Evolutionary conservation across 2,329 filamentous ascomycete genomes (phyloP), one percentile per base, ranked within the genome.

Genomic region (Phaeomoniella chlamydospora): DNA sequence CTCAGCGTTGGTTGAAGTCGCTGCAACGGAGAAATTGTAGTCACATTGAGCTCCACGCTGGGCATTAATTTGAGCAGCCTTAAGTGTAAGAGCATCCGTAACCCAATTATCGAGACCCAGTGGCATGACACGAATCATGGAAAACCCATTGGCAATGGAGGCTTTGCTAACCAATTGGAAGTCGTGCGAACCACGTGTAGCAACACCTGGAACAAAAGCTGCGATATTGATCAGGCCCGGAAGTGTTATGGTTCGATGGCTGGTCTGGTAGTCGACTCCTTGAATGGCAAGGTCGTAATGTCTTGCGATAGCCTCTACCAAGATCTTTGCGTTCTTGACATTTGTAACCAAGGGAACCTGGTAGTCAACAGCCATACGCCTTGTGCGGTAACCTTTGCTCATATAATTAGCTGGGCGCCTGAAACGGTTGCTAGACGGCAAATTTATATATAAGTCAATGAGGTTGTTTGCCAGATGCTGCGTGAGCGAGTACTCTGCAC

Each of bases 391-490:
- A 41, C 90, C 90, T 65, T 90, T 90, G 61, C 83, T 92, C 80
- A 98, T 92, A 64, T 96, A 98, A 67, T 86, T 98, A 50, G 90
- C 90, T 18, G 90, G 90, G 46, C 90, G 78, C 49, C 90, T 77
- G 70, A 92, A 98, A 58, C 87, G 83, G 68, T 98, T 98, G 73
- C 75, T 94, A 10, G 90, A 96, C n/a, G 90, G 90, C 60, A 98
- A 62, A 61, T 98, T 98, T 76, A 98, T 94, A 67, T 98, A 98
- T 41, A 98, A 66, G 57, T 96, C 88, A 50, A 98, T 98, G 58
- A 90, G 78, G 64, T 96, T 96, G 65, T 94, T 96, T 39, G 88
- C 82, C 61, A 98, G 66, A 65, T 94, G 88, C 63, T 96, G 86
- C 2, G 86, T 94, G 42, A 98, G 72, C 5, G 90, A 98, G 65